These are phyloP conservation scores for Chytriomyces confervae DNA, from an alignment of 192 early-diverging fungal genomes.

Conservation along the genomic window DNA sequence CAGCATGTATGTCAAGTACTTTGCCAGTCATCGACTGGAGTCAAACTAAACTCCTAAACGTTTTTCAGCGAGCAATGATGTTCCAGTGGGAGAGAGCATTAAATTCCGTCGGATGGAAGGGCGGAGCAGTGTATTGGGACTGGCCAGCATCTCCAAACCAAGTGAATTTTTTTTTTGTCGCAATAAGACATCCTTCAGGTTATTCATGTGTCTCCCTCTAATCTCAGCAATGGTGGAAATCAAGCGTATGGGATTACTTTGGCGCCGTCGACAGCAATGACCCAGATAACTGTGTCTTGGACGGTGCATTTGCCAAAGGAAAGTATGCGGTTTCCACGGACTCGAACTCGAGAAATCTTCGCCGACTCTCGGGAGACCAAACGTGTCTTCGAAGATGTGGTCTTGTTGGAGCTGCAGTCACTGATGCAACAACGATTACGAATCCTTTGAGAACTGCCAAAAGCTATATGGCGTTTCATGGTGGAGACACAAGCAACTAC, in stretches of 20 bases:
- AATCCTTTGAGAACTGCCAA: conserved; percentile 14
- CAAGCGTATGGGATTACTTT: conserved; percentile 17
- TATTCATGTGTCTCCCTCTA: too few relatives aligned
- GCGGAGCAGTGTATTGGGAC: conserved; percentile 9
- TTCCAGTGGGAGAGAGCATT: conserved; percentile 12
- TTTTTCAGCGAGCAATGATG: conserved; percentile 29
- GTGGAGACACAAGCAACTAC: conserved; percentile 22
- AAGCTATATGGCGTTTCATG: conserved; percentile 24
- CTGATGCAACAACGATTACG: conserved; percentile 8
- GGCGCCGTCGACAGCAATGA: not conserved
- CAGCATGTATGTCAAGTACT: too few relatives aligned
- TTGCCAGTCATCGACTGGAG: not conserved
- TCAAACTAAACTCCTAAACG: too few relatives aligned
- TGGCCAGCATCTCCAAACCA: conserved; percentile 1
- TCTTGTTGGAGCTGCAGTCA: not conserved
- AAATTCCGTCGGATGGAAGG: conserved; percentile 9
- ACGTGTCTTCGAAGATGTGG: conserved; percentile 34
- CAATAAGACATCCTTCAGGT: not conserved
- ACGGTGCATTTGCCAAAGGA: conserved; percentile 21
- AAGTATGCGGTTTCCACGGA: not conserved
- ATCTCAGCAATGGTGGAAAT: not conserved
- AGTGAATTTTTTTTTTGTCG: not conserved
- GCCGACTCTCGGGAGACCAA: not conserved
- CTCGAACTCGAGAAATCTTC: not conserved
- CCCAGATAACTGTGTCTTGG: conserved; percentile 15